These are phyloP conservation scores for Trichosanthes cucumerina DNA, from an alignment of 306 rosid species.

Conservation along the genomic window DNA sequence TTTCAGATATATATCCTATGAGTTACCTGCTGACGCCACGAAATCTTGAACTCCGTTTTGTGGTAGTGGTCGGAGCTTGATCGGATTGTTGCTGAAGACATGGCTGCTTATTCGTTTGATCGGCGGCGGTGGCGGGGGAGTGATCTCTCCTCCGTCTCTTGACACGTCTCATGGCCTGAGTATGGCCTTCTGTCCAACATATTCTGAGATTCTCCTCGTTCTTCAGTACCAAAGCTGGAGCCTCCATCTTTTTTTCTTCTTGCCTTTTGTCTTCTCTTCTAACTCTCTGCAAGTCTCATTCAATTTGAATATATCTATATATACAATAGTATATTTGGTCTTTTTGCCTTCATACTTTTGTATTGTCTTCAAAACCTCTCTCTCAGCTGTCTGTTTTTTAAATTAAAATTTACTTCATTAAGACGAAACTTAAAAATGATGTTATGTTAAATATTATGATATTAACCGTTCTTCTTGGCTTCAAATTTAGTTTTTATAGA, in stretches of 20 bases:
- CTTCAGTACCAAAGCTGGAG: conserved; percentile 22
- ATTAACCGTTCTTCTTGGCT: neutral
- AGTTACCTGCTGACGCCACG: conserved; percentile 68
- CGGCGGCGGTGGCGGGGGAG: neutral
- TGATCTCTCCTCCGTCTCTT: conserved; percentile 46
- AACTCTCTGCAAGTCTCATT: neutral
- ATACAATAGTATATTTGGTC: neutral
- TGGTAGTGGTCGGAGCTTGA: conserved; percentile 41
- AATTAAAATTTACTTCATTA: neutral
- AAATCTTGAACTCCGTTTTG: conserved; percentile 70
- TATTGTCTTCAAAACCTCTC: neutral
- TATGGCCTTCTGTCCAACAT: conserved; percentile 22
- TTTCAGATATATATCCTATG: too few relatives aligned
- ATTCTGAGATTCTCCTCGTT: conserved; percentile 27
- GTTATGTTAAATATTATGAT: neutral
- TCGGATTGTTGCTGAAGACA: conserved; percentile 8
- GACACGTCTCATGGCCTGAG: conserved; percentile 19
- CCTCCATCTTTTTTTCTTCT: neutral
- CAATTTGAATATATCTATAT: neutral
- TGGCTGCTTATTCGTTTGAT: conserved; percentile 16
- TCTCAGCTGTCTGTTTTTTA: neutral
- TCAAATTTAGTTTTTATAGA: neutral
- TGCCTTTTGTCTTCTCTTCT: neutral
- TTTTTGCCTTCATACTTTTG: neutral
- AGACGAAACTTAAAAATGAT: neutral